Evolutionary conservation across 306 rosid species (phyloP).

Genomic region (Cicer pinnatifidum): DNA sequence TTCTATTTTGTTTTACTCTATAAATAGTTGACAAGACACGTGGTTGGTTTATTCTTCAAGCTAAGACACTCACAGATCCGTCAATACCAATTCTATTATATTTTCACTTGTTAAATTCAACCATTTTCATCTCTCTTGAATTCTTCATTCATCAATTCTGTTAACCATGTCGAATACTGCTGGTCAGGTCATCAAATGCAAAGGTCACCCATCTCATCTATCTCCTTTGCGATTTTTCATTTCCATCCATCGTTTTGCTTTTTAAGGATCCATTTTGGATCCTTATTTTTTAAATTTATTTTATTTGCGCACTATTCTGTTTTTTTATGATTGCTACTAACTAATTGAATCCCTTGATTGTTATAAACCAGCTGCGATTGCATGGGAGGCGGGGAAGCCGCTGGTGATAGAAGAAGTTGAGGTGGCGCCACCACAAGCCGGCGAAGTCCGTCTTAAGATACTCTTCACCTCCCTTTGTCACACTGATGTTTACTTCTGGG

Average conservation of each 20-base stretch:
- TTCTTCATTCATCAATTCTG: not conserved
- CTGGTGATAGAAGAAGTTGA: constrained; percentile 56
- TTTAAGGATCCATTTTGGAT: not conserved
- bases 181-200: constrained; percentile 25
- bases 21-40: too few species aligned
- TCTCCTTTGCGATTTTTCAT: not conserved
- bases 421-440: constrained; percentile 60
- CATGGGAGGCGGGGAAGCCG: constrained; percentile 64
- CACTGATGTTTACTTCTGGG: constrained; percentile 63
- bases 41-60: too few species aligned
- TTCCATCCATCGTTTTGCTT: not conserved
- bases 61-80: too few species aligned
- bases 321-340: not conserved
- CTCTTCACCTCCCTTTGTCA: constrained; percentile 62
- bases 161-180: not conserved
- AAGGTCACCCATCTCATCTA: not conserved
- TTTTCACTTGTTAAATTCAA: too few species aligned
- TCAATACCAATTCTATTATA: too few species aligned
- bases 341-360: not conserved
- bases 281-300: too few species aligned
- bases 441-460: constrained; percentile 63
- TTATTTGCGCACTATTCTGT: not conserved
- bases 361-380: constrained; percentile 48
- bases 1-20: too few species aligned
- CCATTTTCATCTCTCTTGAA: too few species aligned